Conservation (phyloP, 139 green algal genomes). For the Spirogloea muscicola region DNA sequence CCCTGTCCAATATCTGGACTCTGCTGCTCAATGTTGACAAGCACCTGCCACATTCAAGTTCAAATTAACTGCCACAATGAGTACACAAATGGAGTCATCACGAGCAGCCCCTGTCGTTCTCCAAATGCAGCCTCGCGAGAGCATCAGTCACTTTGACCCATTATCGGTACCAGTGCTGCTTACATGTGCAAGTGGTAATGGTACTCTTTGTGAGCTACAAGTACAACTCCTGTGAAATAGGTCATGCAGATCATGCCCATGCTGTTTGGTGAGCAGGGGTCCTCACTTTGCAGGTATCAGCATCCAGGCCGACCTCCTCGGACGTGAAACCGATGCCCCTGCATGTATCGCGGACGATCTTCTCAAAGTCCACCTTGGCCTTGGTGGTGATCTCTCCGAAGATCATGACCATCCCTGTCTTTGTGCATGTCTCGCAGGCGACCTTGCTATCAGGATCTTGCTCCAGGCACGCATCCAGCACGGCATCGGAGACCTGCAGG, state of each 20-base stretch:
- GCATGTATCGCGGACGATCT: slow-evolving; percentile 71
- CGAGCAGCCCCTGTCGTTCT: no score
- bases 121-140: no score
- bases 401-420: slow-evolving; percentile 99
- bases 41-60: slow-evolving; percentile 57
- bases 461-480: slow-evolving; percentile 95
- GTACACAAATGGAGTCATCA: no score
- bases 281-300: slow-evolving; percentile 94
- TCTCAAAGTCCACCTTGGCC: slow-evolving; percentile 99
- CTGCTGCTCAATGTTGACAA: slow-evolving; percentile 96
- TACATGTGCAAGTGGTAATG: no score
- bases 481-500: slow-evolving; percentile 97
- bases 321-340: slow-evolving; percentile 91
- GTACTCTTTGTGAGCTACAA: not conserved
- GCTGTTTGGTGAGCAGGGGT: no score
- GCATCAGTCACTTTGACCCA: no score
- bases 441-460: slow-evolving; percentile 49
- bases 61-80: not conserved
- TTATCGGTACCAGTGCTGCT: no score
- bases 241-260: not conserved
- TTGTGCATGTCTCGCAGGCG: slow-evolving; percentile 96
- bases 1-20: slow-evolving; percentile 93
- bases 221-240: not conserved
- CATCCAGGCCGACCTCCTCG: slow-evolving; percentile 87
- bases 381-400: slow-evolving; percentile 99